Evolutionary conservation across 495 filamentous ascomycete genomes (phyloP).

Genomic region (Chaetomidium leptoderma): DNA sequence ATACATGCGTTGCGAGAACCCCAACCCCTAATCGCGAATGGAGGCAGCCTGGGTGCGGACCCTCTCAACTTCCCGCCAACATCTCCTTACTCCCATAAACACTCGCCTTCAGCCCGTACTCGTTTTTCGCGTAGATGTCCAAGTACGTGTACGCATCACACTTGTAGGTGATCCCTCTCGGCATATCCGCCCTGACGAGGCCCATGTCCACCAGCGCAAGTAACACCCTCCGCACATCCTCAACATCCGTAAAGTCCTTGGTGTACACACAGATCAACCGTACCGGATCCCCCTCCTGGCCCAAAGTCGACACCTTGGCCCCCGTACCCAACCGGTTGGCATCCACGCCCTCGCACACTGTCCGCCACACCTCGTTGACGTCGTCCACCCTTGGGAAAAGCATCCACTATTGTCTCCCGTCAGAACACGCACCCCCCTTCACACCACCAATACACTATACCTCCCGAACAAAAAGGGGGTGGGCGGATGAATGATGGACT

Average conservation of each 20-base stretch:
- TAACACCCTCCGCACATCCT: constrained; percentile 7
- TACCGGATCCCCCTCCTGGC: background rate
- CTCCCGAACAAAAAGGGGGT: no score
- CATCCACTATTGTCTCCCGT: constrained; percentile 2
- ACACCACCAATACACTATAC: no score
- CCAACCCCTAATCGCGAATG: no score
- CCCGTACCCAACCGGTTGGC: background rate
- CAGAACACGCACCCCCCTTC: background rate
- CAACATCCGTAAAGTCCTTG: constrained; percentile 3
- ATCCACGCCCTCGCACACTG: constrained; percentile 1
- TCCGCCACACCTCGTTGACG: constrained; percentile 8
- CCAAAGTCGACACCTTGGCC: constrained; percentile 1
- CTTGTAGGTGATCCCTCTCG: constrained; percentile 4
- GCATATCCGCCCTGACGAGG: background rate
- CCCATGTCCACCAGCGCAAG: background rate
- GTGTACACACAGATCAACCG: constrained; percentile 10
- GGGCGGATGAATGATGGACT: no score
- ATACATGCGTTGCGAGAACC: no score
- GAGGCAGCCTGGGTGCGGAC: no score
- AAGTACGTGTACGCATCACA: constrained; percentile 10
- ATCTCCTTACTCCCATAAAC: constrained; percentile 3
- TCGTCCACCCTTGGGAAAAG: background rate
- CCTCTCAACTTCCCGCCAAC: background rate
- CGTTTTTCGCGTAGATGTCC: constrained; percentile 2
- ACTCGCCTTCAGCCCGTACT: constrained; percentile 3